These are phyloP conservation scores for Globisporangium splendens DNA, from an alignment of 352 stramenopile species.

Conservation along the genomic window DNA sequence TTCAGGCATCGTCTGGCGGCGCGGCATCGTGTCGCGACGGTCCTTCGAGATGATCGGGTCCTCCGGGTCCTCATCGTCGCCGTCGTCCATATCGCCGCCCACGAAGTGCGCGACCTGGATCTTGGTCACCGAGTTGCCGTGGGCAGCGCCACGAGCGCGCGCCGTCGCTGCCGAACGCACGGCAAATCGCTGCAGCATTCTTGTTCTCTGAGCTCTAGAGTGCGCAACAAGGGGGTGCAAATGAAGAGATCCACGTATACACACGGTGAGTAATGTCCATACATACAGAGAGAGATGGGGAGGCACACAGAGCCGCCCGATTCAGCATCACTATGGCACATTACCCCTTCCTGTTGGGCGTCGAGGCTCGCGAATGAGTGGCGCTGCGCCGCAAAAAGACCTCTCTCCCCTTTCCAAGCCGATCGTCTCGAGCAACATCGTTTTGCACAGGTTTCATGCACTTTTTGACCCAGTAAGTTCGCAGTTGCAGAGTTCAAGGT, in stretches of 20 bases:
- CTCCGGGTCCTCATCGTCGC: constrained; percentile 60
- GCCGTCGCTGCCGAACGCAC: constrained; percentile 29
- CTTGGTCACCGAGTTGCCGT: constrained; percentile 16
- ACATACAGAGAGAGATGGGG: not conserved
- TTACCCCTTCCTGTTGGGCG: too few species aligned
- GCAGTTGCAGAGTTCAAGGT: too few species aligned
- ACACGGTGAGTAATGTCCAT: too few species aligned
- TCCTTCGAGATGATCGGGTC: constrained; percentile 76
- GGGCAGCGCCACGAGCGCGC: constrained; percentile 21
- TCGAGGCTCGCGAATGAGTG: constrained; percentile 9
- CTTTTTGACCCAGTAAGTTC: too few species aligned
- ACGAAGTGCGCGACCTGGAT: constrained; percentile 42
- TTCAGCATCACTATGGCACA: too few species aligned
- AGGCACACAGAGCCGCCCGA: not conserved
- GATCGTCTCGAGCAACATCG: not conserved
- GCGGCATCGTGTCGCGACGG: constrained; percentile 46
- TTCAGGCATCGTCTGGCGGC: constrained; percentile 70
- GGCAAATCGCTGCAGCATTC: constrained; percentile 67
- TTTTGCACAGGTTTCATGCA: too few species aligned
- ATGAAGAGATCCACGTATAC: not conserved
- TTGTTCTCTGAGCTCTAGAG: constrained; percentile 1
- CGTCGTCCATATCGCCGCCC: constrained; percentile 51
- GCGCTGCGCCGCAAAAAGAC: constrained; percentile 9
- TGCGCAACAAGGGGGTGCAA: not conserved
- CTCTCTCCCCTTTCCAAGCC: not conserved